Base-by-base conservation (phyloP, 2,329 filamentous ascomycete genomes). In the Penicillium expansum region DNA sequence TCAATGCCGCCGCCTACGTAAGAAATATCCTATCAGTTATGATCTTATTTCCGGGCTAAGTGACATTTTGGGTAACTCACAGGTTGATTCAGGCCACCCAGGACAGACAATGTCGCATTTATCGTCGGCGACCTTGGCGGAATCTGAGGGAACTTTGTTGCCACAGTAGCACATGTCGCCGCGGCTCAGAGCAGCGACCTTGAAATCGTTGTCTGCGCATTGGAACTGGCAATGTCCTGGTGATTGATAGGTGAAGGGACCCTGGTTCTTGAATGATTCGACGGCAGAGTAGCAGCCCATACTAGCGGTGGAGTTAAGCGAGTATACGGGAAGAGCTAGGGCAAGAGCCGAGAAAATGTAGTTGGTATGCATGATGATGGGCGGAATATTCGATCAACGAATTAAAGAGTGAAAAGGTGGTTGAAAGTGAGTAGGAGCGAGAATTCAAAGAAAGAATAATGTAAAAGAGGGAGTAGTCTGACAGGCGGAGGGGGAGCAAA, bases 111-210 rank as follows among this genome's bases (percentile, higher is more conserved):
- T 24, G 9, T 62, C 48, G 60, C 69, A 71, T 49, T 67, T 48
- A 4, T 57, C 56, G 33, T 62, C 50, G 41, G 52, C 56, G 8
- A 69, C 50, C 52, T 65, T 61, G 11, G 42, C 52, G 2, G 55
- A 53, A 5, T 56, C 20, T 0, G 58, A 50, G 5, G 69, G 66
- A 0, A 64, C 24, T n/a, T 59, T 39, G 16, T 67, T 54, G 9
- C 61, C 62, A 48, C 69, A 71, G 44, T 55, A 61, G 57, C 69
- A 71, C 30, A 61, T 41, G 16, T 42, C 18, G 24, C 59, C 66
- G 16, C 53, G 45, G 33, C 58, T 61, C 18, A 70, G 41, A 10
- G 60, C 67, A 11, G 59, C 61, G 13, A 68, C 37, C 10, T 55
- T 45, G 43, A 61, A 62, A n/a, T 52, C 42, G 0, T 33, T 57